phyloP scores from a whole-genome alignment of 371 early-diverging fungal species.

The Rhizopus arrhizus region DNA sequence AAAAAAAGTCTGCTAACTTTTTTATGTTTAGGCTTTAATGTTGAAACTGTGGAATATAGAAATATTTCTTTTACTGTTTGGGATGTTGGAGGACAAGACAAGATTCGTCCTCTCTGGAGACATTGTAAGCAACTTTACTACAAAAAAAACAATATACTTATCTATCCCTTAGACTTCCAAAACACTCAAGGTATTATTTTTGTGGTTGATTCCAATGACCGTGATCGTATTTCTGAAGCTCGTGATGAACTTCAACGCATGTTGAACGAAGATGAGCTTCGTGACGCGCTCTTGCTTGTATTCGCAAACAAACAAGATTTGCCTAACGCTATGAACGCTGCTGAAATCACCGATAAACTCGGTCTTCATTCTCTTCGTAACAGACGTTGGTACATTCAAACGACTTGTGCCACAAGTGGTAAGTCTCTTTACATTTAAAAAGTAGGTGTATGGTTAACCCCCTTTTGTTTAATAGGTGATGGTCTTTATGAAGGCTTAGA shows the following conservation, averaged over 20 bases:
- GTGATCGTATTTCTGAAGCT: constrained; percentile 85
- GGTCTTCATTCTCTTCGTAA: constrained; percentile 85
- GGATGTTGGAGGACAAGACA: constrained; percentile 89
- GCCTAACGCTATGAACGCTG: constrained; percentile 90
- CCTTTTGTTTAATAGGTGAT: constrained; percentile 55
- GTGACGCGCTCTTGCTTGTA: constrained; percentile 87
- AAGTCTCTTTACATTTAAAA: constrained; percentile 12
- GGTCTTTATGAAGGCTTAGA: constrained; percentile 95
- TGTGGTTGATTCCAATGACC: constrained; percentile 93
- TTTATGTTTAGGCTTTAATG: constrained; percentile 70
- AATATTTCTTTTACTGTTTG: constrained; percentile 97
- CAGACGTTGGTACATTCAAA: constrained; percentile 91
- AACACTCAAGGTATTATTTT: constrained; percentile 97
- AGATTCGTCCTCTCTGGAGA: constrained; percentile 59
- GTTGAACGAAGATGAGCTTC: constrained; percentile 93
- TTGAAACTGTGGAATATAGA: constrained; percentile 94
- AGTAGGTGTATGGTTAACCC: neutral
- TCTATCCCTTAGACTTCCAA: constrained; percentile 79
- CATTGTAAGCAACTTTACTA: constrained; percentile 40
- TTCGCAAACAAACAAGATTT: constrained; percentile 98
- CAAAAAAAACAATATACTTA: neutral
- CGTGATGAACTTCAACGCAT: constrained; percentile 88
- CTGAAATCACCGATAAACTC: constrained; percentile 90
- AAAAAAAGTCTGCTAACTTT: neutral
- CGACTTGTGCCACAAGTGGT: constrained; percentile 93